These are phyloP conservation scores for Kurtzmaniella natalensis DNA, from an alignment of 1,139 yeast species.

Conservation along the genomic window DNA sequence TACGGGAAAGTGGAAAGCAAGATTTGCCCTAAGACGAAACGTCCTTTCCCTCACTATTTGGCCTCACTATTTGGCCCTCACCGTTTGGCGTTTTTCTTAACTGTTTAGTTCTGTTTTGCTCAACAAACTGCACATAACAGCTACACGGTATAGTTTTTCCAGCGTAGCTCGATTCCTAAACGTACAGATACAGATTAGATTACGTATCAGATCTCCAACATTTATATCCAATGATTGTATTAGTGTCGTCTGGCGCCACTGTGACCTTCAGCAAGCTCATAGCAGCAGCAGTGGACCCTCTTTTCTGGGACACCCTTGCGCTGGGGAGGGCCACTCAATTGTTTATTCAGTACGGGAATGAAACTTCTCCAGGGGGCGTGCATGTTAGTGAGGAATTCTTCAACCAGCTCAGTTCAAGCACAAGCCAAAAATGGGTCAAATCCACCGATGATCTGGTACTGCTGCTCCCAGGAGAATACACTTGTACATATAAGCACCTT, in stretches of 20 bases:
- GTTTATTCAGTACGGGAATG: constrained; percentile 70
- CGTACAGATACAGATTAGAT: no score
- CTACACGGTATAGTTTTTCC: no score
- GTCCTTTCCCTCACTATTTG: no score
- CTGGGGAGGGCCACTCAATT: constrained; percentile 35
- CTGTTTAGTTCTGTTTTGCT: no score
- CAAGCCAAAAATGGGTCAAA: constrained; percentile 12
- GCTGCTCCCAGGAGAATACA: constrained; percentile 10
- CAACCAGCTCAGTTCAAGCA: neutral
- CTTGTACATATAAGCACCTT: constrained; percentile 8
- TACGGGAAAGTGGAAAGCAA: no score
- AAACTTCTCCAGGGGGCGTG: constrained; percentile 25
- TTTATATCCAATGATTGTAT: constrained; percentile 24
- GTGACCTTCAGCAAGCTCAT: constrained; percentile 66
- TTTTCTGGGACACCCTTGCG: constrained; percentile 32
- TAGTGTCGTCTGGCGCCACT: constrained; percentile 84
- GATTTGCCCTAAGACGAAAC: no score
- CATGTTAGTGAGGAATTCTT: constrained; percentile 3
- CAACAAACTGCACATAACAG: no score
- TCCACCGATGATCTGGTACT: no score
- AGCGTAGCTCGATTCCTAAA: no score
- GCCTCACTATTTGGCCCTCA: no score
- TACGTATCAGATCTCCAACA: no score
- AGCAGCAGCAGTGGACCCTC: constrained; percentile 26
- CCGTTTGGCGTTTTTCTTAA: no score